Conservation (phyloP, 1,284 basidiomycete species). For the Sporisorium iseilematis-ciliati region DNA sequence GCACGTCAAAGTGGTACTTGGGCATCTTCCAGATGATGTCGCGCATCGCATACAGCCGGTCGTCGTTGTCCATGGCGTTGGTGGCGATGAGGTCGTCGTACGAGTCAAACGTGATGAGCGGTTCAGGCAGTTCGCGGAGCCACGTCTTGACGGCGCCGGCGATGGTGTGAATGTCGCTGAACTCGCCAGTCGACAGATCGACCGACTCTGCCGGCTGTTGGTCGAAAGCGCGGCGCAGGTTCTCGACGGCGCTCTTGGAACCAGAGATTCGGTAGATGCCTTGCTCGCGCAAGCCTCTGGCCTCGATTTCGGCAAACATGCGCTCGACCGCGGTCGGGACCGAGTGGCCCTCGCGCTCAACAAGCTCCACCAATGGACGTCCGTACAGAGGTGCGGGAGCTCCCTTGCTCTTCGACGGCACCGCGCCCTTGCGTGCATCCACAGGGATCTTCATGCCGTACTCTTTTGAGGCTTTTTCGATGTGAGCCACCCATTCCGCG, state of each 20-base stretch:
- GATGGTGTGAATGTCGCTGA: conserved; percentile 67
- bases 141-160: conserved; percentile 66
- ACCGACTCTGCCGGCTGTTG: conserved; percentile 55
- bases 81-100: conserved; percentile 66
- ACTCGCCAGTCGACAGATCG: conserved; percentile 57
- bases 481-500: conserved; percentile 56
- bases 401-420: conserved; percentile 13
- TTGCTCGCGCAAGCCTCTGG: conserved; percentile 65
- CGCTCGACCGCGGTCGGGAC: conserved; percentile 65
- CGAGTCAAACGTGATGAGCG: conserved; percentile 64
- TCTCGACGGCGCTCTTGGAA: conserved; percentile 62
- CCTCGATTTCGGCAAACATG: conserved; percentile 67
- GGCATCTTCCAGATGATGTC: conserved; percentile 65
- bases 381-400: conserved; percentile 53
- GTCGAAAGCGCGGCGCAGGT: conserved; percentile 54
- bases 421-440: conserved; percentile 25
- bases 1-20: conserved; percentile 61
- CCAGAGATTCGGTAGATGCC: conserved; percentile 69
- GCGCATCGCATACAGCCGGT: conserved; percentile 63
- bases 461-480: conserved; percentile 52
- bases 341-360: conserved; percentile 50
- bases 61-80: conserved; percentile 63
- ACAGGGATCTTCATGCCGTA: conserved; percentile 19
- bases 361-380: conserved; percentile 52
- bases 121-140: conserved; percentile 68